phyloP scores from a whole-genome alignment of 2,329 filamentous ascomycete genomes.

The Chaetoscypha palmicola region DNA sequence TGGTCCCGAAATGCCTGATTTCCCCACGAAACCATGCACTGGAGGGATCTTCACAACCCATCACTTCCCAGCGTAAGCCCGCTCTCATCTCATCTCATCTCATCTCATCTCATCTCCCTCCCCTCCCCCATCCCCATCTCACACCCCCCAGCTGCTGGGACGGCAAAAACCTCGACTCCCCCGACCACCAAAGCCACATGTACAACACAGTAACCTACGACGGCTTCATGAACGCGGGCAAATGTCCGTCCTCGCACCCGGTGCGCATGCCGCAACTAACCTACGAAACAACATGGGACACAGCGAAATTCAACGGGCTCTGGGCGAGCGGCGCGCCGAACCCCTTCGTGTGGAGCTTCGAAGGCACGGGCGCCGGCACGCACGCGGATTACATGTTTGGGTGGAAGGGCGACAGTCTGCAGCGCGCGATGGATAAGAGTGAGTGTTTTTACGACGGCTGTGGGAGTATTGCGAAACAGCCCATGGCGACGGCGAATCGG shows the following conservation, averaged over 20 bases:
- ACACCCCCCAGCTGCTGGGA: constrained; percentile 19
- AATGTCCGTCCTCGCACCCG: constrained; percentile 31
- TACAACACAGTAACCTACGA: constrained; percentile 24
- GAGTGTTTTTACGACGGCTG: constrained; percentile 41
- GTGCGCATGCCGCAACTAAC: constrained; percentile 42
- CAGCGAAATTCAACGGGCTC: constrained; percentile 35
- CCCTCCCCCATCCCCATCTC: constrained; percentile 3
- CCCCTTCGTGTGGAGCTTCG: constrained; percentile 37
- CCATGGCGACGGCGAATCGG: constrained; percentile 39
- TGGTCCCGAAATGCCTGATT: constrained; percentile 9
- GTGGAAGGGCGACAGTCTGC: constrained; percentile 43
- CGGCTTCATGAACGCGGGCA: constrained; percentile 14
- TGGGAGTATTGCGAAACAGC: constrained; percentile 38
- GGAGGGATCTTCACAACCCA: constrained; percentile 31
- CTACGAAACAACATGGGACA: constrained; percentile 44
- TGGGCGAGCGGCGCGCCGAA: constrained; percentile 39
- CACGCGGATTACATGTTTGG: constrained; percentile 48
- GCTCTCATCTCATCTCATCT: not conserved
- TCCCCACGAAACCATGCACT: constrained; percentile 22
- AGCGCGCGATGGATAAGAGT: constrained; percentile 40
- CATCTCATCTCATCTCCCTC: too few relatives aligned
- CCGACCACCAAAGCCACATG: constrained; percentile 20
- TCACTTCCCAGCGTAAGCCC: constrained; percentile 25
- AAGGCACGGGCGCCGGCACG: constrained; percentile 39
- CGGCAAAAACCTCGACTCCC: constrained; percentile 16